phyloP scores from a whole-genome alignment of 495 filamentous ascomycete species.

The Penicillium macrosclerotiorum region DNA sequence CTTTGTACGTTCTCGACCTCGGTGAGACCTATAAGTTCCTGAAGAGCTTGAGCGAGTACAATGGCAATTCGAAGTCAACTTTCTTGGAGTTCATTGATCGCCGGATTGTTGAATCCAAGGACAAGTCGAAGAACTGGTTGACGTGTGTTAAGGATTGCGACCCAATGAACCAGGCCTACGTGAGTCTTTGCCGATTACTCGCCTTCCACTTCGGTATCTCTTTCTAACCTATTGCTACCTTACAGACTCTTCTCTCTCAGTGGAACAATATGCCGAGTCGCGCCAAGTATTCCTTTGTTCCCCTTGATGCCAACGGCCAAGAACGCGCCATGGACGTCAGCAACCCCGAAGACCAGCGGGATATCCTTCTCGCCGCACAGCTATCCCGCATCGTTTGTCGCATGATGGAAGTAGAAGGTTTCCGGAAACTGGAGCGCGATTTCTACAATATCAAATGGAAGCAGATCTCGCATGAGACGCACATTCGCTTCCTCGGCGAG shows the following conservation, averaged over 20 bases:
- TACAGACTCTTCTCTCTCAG: slow-evolving; percentile 42
- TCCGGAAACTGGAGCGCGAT: slow-evolving; percentile 47
- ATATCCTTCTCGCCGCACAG: slow-evolving; percentile 47
- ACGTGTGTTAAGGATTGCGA: slow-evolving; percentile 47
- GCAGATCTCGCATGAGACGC: slow-evolving; percentile 45
- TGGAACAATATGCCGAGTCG: slow-evolving; percentile 56
- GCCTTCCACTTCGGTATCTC: background rate
- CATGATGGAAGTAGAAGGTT: slow-evolving; percentile 51
- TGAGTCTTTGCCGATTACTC: slow-evolving; percentile 21
- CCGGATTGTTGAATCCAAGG: slow-evolving; percentile 47
- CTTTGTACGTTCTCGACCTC: slow-evolving; percentile 45
- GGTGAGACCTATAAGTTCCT: slow-evolving; percentile 46
- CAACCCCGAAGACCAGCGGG: slow-evolving; percentile 36
- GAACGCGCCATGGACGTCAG: slow-evolving; percentile 45
- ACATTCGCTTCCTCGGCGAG: slow-evolving; percentile 43
- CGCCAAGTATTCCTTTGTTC: slow-evolving; percentile 45
- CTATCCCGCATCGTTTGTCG: slow-evolving; percentile 50
- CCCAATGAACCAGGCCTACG: slow-evolving; percentile 42
- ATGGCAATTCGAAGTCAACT: slow-evolving; percentile 44
- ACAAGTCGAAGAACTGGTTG: slow-evolving; percentile 50
- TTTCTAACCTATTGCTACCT: slow-evolving; percentile 6
- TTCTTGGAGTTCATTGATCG: slow-evolving; percentile 49
- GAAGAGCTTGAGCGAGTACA: slow-evolving; percentile 44
- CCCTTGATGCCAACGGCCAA: slow-evolving; percentile 27
- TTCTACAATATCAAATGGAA: slow-evolving; percentile 54